Evolutionary conservation across 129 eudicot species (phyloP), one percentile per base, ranked within the genome.

Genomic region (Escallonia rubra): DNA sequence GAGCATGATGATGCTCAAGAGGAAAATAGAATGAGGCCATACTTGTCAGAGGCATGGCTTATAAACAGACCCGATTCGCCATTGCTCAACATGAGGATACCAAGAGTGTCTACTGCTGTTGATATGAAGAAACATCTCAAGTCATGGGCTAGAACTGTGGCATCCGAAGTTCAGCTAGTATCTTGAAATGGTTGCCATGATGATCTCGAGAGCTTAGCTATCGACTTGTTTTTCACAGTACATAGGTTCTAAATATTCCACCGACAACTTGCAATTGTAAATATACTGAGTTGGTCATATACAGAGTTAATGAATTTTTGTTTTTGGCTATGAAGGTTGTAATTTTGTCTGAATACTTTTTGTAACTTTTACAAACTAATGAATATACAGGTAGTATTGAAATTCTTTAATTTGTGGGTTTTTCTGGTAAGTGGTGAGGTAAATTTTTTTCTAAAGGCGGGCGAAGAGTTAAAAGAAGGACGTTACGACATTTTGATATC

Each of bases 41-140:
- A 83, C 50, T 64, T 79, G 34, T 83, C 89, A n/a, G 89, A 83
- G 63, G 81, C 84, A 59, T 82, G 87, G 87, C 67, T 74, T 10
- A 54, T 78, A 40, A 78, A 42, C n/a, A 74, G 72, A 46, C 76
- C 82, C 7, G 81, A 79, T 52, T 79, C 79, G 12, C 84, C 87
- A 3, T 52, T 79, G 47, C 43, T 82, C 41, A 79, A 64, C 41
- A 7, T 74, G 59, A 78, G 67, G 60, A 23, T 78, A 4, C 76
- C 83, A 10, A 71, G 66, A 63, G 68, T 41, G 0, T 61, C 75
- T 7, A 65, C 79, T 10, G 75, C 74, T 64, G 71, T 64, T 54
- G 83, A 82, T 44, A 71, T 82, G 83, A 82, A 82, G 75, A 82
- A 71, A 46, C 78, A 78, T 63, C 67, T 82, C 49, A 82, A 53